Conservation (phyloP, 116 monocot genomes). For the Iris pallida region DNA sequence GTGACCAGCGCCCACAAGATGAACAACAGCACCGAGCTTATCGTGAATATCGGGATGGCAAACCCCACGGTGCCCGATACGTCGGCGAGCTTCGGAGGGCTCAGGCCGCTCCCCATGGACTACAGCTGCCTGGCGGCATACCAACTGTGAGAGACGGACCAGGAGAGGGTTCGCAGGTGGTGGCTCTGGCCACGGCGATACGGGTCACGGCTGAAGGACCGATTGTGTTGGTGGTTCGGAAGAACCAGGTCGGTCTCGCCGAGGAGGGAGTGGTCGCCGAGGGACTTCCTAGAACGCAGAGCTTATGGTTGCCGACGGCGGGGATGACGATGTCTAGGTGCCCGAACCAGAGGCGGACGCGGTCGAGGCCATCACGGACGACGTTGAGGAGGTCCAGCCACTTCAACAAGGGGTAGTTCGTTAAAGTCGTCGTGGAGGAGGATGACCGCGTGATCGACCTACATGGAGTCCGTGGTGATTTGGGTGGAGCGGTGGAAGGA, state of each 20-base stretch:
- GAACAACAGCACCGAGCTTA: conserved; percentile 60
- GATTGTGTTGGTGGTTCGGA: conserved; percentile 33
- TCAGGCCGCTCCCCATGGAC: conserved; percentile 42
- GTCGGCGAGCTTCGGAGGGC: conserved; percentile 44
- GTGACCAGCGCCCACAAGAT: conserved; percentile 72
- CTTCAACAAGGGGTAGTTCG: too few relatives aligned
- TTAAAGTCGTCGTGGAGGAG: too few relatives aligned
- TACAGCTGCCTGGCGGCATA: conserved; percentile 62
- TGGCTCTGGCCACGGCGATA: conserved; percentile 8
- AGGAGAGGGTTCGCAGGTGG: conserved; percentile 48
- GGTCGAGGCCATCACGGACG: conserved; percentile 60
- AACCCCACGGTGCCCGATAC: conserved; percentile 41
- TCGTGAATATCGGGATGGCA: conserved; percentile 43
- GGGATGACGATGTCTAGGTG: conserved; percentile 47
- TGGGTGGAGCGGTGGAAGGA: too few relatives aligned
- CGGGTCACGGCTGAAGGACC: conserved; percentile 31
- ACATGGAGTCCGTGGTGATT: too few relatives aligned
- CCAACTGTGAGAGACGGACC: conserved; percentile 66
- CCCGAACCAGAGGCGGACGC: conserved; percentile 44
- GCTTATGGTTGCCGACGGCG: conserved; percentile 37
- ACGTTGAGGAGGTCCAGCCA: conserved; percentile 85
- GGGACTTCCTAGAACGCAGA: conserved; percentile 65
- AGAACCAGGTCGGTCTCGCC: conserved; percentile 30
- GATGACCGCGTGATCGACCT: too few relatives aligned
- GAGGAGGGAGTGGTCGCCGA: conserved; percentile 36